A percentile compares a stretch with the other conserved stretches of the same genome.
These are phyloP conservation scores for Phytophthora crassamura DNA, from an alignment of 352 stramenopile genomes.

Conservation along the genomic window DNA sequence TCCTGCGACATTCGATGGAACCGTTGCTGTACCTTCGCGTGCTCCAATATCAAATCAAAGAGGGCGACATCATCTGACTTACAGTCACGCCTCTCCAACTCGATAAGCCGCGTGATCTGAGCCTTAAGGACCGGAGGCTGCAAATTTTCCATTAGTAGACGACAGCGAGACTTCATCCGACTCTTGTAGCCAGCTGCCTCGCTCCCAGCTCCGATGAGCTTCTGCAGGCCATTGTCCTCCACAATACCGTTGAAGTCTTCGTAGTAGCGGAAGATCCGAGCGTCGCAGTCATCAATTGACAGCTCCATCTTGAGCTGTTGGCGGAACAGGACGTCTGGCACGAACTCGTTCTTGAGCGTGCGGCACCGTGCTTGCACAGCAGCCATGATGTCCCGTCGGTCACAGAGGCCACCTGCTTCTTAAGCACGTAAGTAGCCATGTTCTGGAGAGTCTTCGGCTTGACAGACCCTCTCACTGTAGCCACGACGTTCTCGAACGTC, in stretches of 20 bases:
- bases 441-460: conserved; percentile 7
- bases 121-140: conserved; percentile 9
- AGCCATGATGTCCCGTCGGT: conserved; percentile 20
- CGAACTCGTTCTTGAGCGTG: conserved; percentile 23
- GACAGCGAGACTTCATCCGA: conserved; percentile 2
- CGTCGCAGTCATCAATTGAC: conserved; percentile 12
- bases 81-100: conserved; percentile 6
- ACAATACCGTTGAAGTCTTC: conserved; percentile 21
- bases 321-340: conserved; percentile 24
- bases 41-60: conserved; percentile 6
- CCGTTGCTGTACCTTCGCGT: conserved; percentile 8
- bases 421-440: conserved; percentile 20
- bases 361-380: conserved; percentile 5
- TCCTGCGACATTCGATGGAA: conserved; percentile 2
- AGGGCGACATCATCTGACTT: conserved; percentile 15
- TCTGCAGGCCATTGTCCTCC: conserved; percentile 12
- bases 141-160: conserved; percentile 1
- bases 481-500: conserved; percentile 23
- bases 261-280: conserved; percentile 14
- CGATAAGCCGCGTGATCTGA: conserved; percentile 4
- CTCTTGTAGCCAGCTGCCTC: neutral
- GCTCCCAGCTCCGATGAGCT: conserved; percentile 3
- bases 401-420: conserved; percentile 9
- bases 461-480: conserved; percentile 8
- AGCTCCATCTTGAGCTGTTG: conserved; percentile 20